Evolutionary conservation across 495 filamentous ascomycete species (phyloP).

Genomic region (Chaetomidium leptoderma): DNA sequence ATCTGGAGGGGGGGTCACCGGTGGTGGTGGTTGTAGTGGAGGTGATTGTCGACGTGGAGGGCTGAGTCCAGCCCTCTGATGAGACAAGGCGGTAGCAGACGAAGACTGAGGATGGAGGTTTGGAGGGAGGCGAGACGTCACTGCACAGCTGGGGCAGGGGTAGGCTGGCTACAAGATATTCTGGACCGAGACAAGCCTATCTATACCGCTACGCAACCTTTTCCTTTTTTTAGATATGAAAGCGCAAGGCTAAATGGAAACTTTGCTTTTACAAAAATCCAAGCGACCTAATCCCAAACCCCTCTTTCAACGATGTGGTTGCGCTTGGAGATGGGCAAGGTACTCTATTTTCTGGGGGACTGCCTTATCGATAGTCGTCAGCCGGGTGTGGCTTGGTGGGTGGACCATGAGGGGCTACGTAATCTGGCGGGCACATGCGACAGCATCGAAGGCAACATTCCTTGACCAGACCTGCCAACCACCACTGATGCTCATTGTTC

Average conservation of each 20-base stretch:
- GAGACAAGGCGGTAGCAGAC: not conserved
- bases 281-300: no score
- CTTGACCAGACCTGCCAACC: not conserved
- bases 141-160: not conserved
- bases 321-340: not conserved
- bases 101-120: not conserved
- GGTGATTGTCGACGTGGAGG: slow-evolving; percentile 2
- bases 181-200: no score
- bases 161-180: not conserved
- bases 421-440: slow-evolving; percentile 29
- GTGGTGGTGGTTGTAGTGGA: not conserved
- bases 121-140: slow-evolving; percentile 4
- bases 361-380: slow-evolving; percentile 24
- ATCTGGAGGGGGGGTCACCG: slow-evolving; percentile 8
- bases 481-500: not conserved
- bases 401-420: slow-evolving; percentile 26
- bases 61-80: slow-evolving; percentile 2
- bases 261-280: no score
- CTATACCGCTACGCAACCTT: no score
- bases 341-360: not conserved
- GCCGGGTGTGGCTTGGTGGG: slow-evolving; percentile 13
- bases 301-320: no score
- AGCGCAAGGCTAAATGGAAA: no score
- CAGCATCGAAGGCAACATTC: slow-evolving; percentile 15
- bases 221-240: no score